Evolutionary conservation across 257 asterid genomes (phyloP).

Genomic region (Solanum appendiculatum): DNA sequence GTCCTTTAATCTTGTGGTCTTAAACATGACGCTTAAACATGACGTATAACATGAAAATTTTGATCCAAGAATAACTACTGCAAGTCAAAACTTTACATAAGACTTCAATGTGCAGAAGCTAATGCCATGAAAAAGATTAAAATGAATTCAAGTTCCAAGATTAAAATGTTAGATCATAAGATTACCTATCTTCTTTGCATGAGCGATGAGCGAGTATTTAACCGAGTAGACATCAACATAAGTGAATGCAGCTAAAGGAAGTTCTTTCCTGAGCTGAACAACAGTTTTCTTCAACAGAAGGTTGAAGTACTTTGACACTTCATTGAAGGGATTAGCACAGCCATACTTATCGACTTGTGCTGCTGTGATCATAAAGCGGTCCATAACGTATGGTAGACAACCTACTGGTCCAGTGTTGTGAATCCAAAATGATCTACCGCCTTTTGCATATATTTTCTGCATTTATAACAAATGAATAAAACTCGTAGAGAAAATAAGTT

Average conservation of each 20-base stretch:
- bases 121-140: neutral
- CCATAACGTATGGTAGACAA: constrained; percentile 65
- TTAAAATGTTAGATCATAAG: neutral
- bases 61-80: neutral
- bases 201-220: constrained; percentile 48
- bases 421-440: constrained; percentile 70
- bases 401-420: constrained; percentile 83
- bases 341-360: constrained; percentile 58
- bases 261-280: constrained; percentile 38
- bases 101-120: neutral
- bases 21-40: neutral
- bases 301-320: constrained; percentile 61
- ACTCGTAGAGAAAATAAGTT: neutral
- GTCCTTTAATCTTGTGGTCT: neutral
- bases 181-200: constrained; percentile 40
- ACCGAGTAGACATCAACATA: constrained; percentile 54
- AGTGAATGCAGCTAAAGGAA: constrained; percentile 57
- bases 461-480: neutral
- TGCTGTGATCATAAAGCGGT: constrained; percentile 36
- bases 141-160: neutral
- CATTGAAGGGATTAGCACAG: constrained; percentile 56
- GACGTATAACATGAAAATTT: neutral
- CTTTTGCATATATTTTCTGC: constrained; percentile 34
- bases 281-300: constrained; percentile 30
- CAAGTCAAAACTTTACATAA: neutral